Base-by-base conservation (phyloP, 2,329 filamentous ascomycete genomes). In the Arthrobotrys sphaeroides region DNA sequence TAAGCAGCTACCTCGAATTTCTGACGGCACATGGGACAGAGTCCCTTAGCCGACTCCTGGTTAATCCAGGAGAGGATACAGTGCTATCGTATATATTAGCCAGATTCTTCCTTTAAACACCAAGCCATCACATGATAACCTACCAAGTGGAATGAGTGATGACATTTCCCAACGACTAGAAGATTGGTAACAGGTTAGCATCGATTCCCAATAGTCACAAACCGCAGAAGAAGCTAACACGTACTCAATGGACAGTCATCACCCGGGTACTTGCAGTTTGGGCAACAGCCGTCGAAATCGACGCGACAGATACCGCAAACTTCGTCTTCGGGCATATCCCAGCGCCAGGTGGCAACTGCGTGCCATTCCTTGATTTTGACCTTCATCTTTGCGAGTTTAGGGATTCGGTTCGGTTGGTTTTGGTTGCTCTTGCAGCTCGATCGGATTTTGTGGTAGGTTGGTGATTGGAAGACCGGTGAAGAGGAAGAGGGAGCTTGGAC, bases 301-400 rank as follows among this genome's bases (percentile, higher is more conserved):
- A 96, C 94, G 82, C 96, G 94, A 84, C 95, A 99, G 84, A 99
- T 99, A 80, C 95, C 95, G 80, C 95, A 99, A 77, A 98, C 94
- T 82, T 99, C 94, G 84, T 97, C 94, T 80, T 97, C 93, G 22
- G 94, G 93, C 81, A 98, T 92, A 82, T 98, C 92, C 95, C 95
- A 99, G 78, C 92, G 90, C 95, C 95, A 99, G 66, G 93, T 94
- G 16, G 95, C 95, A 77, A 99, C 93, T 2, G 93, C 91, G 80
- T 95, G 91, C 93, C 94, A 98, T 82, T 92, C 88, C 81, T 90
- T 92, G 84, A 98, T 95, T 53, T 89, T 95, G 85, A 98, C 93
- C 84, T 97, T 98, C 95, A 99, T 99, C 62, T 61, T 82, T 33
- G 78, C 62, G 53, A 9, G 36, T 40, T 24, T 24, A 22, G n/a